Base-by-base conservation (phyloP, 192 early-diverging fungal genomes). In the Lobosporangium transversale region DNA sequence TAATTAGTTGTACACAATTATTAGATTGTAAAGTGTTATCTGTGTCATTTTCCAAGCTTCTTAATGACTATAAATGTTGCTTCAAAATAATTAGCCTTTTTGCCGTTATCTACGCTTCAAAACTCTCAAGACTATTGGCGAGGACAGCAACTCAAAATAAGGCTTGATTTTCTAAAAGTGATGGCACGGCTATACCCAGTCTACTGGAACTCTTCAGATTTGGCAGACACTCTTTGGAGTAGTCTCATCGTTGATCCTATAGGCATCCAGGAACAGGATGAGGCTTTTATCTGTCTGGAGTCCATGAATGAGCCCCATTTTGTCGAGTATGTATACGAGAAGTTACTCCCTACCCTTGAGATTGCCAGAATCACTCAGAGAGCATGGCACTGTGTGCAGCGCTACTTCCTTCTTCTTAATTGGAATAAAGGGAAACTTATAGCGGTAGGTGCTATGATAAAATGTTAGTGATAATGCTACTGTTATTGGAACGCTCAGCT, bases 151-250 rank as follows among this genome's bases (percentile, higher is more conserved):
- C 65, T 76, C 45, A 61, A 36, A 48, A 49, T 61, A 6, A 26
- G 81, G 32, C 52, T 82, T 10, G 70, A 68, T 35, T 82, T 82
- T 27, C 36, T 82, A 40, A 70, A 64, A 59, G 40, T 53, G 20
- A 73, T 82, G 44, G 61, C 69, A 35, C 75, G 65, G 36, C 35
- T 56, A 12, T 70, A 69, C 23, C 47, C 76, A n/a, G 48, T 53
- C 9, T 76, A 65, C 45, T 82, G 78, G 60, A 79, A 61, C 44
- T 81, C 82, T 10, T 49, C 66, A 1, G 62, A 21, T 23, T 54
- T 81, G 20, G 80, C 79, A 21, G 82, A 84, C 43, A 71, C 76
- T 0, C 57, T 84, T 26, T 84, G 82, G 82, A 54, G 53, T n/a
- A 68, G 80, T 45, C 61, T 84, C 4, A 79, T 84, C 4, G 75